Base-by-base conservation (phyloP, 2,329 filamentous ascomycete genomes). In the Neoascochyta sp. region DNA sequence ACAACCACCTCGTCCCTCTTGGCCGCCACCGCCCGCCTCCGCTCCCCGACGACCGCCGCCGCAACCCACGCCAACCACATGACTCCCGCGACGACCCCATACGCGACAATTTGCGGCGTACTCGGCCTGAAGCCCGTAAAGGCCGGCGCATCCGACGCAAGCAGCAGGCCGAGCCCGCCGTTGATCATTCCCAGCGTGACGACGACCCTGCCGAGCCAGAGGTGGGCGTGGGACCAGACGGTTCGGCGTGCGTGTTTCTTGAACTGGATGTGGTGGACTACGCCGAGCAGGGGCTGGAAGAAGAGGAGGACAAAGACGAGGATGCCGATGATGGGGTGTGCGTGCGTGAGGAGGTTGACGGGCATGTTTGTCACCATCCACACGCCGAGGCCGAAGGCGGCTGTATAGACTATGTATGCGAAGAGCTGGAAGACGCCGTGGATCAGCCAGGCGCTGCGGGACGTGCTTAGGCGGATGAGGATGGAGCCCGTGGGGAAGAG, bases 151-250 rank as follows among this genome's bases (percentile, higher is more conserved):
- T 56, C 45, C 1, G 43, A 50, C 3, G 57, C 57, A 22, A 60
- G 39, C 1, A 57, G 40, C 30, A 76, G 62, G 1, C 75, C 75
- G 1, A 78, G 56, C 0, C 74, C 74, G 10, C 71, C 75, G 45
- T 76, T 77, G 43, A 77, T 62, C 31, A 76, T 70, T 0, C 70
- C 74, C 2, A 76, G 50, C 1, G 67, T 59, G 16, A 78, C 69
- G 16, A 68, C 58, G 14, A 64, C 49, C 2, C 74, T 62, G 7
- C 74, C 74, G 12, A 75, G 56, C 74, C 74, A 78, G 16, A 75
- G 59, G 49, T 78, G 74, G 2, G 59, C 62, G 37, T 70, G 64
- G 1, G 68, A 70, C 52, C 66, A 69, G 8, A 65, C 32, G 1
- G 65, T 69, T 21, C 69, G 65, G 3, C 60, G 53, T 5, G 60